Evolutionary conservation across 2,329 filamentous ascomycete genomes (phyloP).

Genomic region (Alternaria gansuensis): DNA sequence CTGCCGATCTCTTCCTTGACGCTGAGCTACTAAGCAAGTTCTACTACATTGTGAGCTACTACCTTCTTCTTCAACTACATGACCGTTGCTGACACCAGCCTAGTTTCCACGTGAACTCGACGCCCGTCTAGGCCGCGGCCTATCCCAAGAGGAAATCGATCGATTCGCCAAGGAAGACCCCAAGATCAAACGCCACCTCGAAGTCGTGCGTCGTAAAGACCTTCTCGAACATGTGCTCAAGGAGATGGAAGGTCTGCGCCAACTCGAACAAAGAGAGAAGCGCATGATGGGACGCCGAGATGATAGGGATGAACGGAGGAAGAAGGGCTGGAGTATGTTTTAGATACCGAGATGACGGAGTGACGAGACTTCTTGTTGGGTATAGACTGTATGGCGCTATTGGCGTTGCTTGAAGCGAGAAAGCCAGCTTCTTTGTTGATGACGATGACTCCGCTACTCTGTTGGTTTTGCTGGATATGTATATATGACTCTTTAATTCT

Average conservation of each 20-base stretch:
- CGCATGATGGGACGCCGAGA: slow-evolving; percentile 51
- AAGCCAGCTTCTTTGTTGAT: slow-evolving; percentile 4
- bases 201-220: slow-evolving; percentile 91
- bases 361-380: slow-evolving; percentile 5
- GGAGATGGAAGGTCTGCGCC: slow-evolving; percentile 92
- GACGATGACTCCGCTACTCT: slow-evolving; percentile 7
- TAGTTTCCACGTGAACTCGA: slow-evolving; percentile 91
- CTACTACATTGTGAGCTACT: slow-evolving; percentile 74
- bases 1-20: slow-evolving; percentile 95
- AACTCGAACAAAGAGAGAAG: slow-evolving; percentile 79
- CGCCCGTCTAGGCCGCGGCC: slow-evolving; percentile 79
- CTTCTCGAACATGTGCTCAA: slow-evolving; percentile 89
- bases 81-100: not conserved
- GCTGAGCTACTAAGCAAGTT: slow-evolving; percentile 97
- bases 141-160: slow-evolving; percentile 83
- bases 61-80: not conserved
- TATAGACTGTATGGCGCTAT: slow-evolving; percentile 23
- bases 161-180: slow-evolving; percentile 92
- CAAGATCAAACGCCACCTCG: slow-evolving; percentile 86
- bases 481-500: slow-evolving; percentile 4
- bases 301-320: slow-evolving; percentile 37
- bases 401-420: slow-evolving; percentile 6
- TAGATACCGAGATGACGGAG: slow-evolving; percentile 18
- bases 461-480: not conserved
- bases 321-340: slow-evolving; percentile 47